Evolutionary conservation across 192 early-diverging fungal species (phyloP).

Genomic region (Bifiguratus adelaidae): DNA sequence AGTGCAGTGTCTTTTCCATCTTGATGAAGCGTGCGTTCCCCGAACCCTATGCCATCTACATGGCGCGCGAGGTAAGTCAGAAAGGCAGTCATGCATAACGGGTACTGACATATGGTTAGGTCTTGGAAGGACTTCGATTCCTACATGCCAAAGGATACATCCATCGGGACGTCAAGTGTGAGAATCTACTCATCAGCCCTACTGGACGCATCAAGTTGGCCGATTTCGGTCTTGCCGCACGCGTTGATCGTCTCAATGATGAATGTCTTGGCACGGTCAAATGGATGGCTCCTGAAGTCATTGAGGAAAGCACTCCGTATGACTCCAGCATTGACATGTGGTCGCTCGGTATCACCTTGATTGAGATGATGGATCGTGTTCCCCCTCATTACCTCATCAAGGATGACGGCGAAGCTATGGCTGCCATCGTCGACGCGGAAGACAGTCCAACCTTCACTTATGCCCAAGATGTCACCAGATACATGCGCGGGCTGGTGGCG

Average conservation of each 20-base stretch:
- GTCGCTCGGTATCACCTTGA: slow-evolving; percentile 25
- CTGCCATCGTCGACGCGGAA: slow-evolving; percentile 8
- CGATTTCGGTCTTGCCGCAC: slow-evolving; percentile 20
- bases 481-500: slow-evolving; percentile 15
- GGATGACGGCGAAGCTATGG: slow-evolving; percentile 1
- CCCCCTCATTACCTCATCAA: slow-evolving; percentile 16
- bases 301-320: slow-evolving; percentile 14
- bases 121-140: slow-evolving; percentile 15
- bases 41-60: slow-evolving; percentile 17
- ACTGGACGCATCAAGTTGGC: slow-evolving; percentile 24
- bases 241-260: slow-evolving; percentile 12
- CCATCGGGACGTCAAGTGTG: slow-evolving; percentile 27
- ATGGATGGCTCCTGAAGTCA: slow-evolving; percentile 32
- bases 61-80: slow-evolving; percentile 13
- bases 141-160: slow-evolving; percentile 20
- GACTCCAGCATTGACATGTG: slow-evolving; percentile 22
- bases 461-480: slow-evolving; percentile 15
- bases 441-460: slow-evolving; percentile 22
- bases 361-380: slow-evolving; percentile 33
- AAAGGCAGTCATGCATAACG: background rate
- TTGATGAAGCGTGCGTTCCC: slow-evolving; percentile 14
- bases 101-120: background rate
- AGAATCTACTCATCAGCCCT: slow-evolving; percentile 19
- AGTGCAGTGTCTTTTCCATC: slow-evolving; percentile 22
- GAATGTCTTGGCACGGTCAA: slow-evolving; percentile 24